Base-by-base conservation (phyloP, 2,329 filamentous ascomycete species). In the Colletotrichum plurivorum region DNA sequence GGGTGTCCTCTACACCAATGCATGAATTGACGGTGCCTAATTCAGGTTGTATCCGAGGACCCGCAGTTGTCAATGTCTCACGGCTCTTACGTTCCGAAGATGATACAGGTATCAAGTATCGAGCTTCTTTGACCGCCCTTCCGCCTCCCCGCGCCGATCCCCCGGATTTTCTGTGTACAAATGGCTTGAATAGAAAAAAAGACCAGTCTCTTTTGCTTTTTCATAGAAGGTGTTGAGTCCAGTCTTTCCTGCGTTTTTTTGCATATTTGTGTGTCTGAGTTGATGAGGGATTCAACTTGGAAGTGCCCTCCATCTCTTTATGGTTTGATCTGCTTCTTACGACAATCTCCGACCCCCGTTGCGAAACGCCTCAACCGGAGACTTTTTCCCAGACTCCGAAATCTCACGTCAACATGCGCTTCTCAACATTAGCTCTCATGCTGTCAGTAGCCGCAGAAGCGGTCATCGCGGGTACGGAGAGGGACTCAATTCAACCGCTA, bases 11-110 rank as follows among this genome's bases (percentile, higher is more conserved):
- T 36, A 31, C 49, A 39, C 7, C 12, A 36, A 48, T 20, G 65
- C 61, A 68, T 65, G 27, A 36, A 59, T 59, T 13, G 27, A 36
- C 48, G 31, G 51, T 48, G 25, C 49, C 18, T 39, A 60, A 39
- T 15, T 48, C 31, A 22, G 51, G 22, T 20, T 18, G 49, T 2
- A 55, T 59, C 45, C 51, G 55, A 31, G 39, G 25, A 65, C 62
- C 63, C 67, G 51, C 55, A 51, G 27, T 22, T 67, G 67, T 66
- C 67, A 69, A 51, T 46, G 67, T 69, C 67, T 69, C 67, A 69
- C 62, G 66, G 66, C 55, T 55, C 39, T n/a, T 39, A 31, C 22
- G 31, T 48, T 66, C 62, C 67, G 62, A 53, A 66, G 39, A 31
- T 41, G 39, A 60, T 66, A 66, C 56, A n/a, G 58, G 67, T 66